Evolutionary conservation across 2,329 filamentous ascomycete genomes (phyloP).

Genomic region (Amylocarpus encephaloides): DNA sequence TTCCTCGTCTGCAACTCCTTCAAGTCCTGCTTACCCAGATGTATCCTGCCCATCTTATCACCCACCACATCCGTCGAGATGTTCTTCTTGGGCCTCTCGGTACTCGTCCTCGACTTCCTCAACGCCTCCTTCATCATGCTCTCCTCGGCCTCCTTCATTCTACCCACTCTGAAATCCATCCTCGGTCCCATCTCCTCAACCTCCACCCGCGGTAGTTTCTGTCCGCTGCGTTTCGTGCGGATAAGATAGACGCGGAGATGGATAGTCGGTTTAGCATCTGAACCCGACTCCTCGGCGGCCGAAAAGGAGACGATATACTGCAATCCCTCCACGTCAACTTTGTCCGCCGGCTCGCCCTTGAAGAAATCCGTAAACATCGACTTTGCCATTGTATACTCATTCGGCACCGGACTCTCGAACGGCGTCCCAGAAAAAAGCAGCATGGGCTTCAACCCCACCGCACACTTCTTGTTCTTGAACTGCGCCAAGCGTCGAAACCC

Average conservation of each 20-base stretch:
- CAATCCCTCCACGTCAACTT: slow-evolving; percentile 90
- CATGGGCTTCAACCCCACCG: slow-evolving; percentile 81
- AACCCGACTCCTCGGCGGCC: slow-evolving; percentile 56
- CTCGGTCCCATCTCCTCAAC: slow-evolving; percentile 92
- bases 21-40: slow-evolving; percentile 86
- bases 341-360: slow-evolving; percentile 67
- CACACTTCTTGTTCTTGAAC: slow-evolving; percentile 71
- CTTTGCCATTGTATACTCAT: slow-evolving; percentile 81
- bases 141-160: slow-evolving; percentile 71
- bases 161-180: slow-evolving; percentile 84
- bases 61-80: slow-evolving; percentile 85
- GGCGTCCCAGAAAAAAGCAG: slow-evolving; percentile 83
- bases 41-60: slow-evolving; percentile 92
- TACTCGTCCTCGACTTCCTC: slow-evolving; percentile 70
- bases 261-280: slow-evolving; percentile 48
- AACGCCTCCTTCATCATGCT: slow-evolving; percentile 82
- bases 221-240: slow-evolving; percentile 76
- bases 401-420: slow-evolving; percentile 74
- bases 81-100: slow-evolving; percentile 92
- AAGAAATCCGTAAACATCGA: slow-evolving; percentile 87
- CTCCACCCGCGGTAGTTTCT: slow-evolving; percentile 83
- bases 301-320: slow-evolving; percentile 83
- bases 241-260: slow-evolving; percentile 79
- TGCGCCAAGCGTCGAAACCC: slow-evolving; percentile 63
- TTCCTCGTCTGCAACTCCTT: slow-evolving; percentile 86